phyloP scores from a whole-genome alignment of 2,329 filamentous ascomycete genomes.

The Bertia moriformis region DNA sequence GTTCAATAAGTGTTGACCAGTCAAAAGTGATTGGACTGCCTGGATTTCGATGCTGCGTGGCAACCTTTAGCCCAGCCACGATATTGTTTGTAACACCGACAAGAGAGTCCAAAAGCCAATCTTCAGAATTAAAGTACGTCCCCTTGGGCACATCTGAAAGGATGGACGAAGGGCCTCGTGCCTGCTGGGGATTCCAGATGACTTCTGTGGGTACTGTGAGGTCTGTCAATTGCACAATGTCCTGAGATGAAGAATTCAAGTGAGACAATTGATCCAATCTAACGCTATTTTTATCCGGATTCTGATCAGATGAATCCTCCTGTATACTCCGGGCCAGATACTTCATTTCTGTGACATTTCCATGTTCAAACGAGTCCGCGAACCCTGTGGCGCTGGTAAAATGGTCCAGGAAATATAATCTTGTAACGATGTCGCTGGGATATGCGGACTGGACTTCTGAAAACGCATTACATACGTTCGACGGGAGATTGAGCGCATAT shows the following conservation, averaged over 20 bases:
- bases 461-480: neutral
- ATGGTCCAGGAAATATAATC: conserved; percentile 14
- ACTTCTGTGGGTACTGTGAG: too few relatives aligned
- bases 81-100: too few relatives aligned
- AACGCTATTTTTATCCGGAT: conserved; percentile 12
- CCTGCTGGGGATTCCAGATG: too few relatives aligned
- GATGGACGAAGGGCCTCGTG: too few relatives aligned
- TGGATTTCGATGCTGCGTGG: too few relatives aligned
- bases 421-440: too few relatives aligned
- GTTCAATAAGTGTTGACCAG: conserved; percentile 16
- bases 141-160: too few relatives aligned
- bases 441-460: too few relatives aligned
- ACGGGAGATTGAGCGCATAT: neutral
- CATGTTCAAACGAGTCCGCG: conserved; percentile 19
- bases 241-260: conserved; percentile 16
- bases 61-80: too few relatives aligned
- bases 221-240: conserved; percentile 16
- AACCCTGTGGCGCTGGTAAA: conserved; percentile 20
- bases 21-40: conserved; percentile 7
- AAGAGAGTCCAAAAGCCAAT: too few relatives aligned
- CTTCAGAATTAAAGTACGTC: too few relatives aligned
- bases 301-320: conserved; percentile 5
- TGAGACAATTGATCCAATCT: conserved; percentile 18
- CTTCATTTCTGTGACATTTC: conserved; percentile 14
- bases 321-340: conserved; percentile 5